Percentiles rank a stretch among this genome's conserved stretches.
Conservation (phyloP, 2,329 filamentous ascomycete genomes). For the Cladosporium sp. region DNA sequence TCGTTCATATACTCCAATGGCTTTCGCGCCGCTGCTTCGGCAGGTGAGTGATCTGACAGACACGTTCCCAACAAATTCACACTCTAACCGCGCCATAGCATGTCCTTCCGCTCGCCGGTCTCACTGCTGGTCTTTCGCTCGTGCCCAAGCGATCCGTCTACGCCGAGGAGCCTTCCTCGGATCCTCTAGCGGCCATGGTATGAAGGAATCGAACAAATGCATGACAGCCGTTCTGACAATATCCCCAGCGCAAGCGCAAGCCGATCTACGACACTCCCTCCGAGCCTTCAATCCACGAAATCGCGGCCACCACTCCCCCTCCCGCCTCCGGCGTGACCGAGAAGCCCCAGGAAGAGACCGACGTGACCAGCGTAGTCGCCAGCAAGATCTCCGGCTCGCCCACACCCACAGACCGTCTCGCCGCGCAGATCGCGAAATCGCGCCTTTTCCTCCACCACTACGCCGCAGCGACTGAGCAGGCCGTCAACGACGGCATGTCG, state of each 20-base stretch:
- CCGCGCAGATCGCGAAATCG: constrained; percentile 72
- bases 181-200: constrained; percentile 28
- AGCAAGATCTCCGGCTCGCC: constrained; percentile 40
- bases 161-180: constrained; percentile 43
- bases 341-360: constrained; percentile 25
- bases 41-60: constrained; percentile 38
- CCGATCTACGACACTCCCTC: constrained; percentile 74
- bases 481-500: constrained; percentile 78
- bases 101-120: constrained; percentile 45
- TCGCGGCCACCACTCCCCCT: constrained; percentile 37
- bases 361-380: constrained; percentile 28
- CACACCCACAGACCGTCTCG: constrained; percentile 85
- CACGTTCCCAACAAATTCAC: neutral
- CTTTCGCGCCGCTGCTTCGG: constrained; percentile 50
- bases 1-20: constrained; percentile 39
- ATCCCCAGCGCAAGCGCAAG: constrained; percentile 37
- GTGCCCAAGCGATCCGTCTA: constrained; percentile 43
- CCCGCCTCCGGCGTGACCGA: constrained; percentile 32
- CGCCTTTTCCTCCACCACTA: constrained; percentile 78
- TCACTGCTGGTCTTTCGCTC: constrained; percentile 44
- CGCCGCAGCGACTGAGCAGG: constrained; percentile 70
- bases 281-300: constrained; percentile 30
- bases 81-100: constrained; percentile 37
- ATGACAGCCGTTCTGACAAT: neutral
- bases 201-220: constrained; percentile 2